These are phyloP conservation scores for Rhynchosporium agropyri DNA, from an alignment of 2,329 filamentous ascomycete species.

Conservation along the genomic window DNA sequence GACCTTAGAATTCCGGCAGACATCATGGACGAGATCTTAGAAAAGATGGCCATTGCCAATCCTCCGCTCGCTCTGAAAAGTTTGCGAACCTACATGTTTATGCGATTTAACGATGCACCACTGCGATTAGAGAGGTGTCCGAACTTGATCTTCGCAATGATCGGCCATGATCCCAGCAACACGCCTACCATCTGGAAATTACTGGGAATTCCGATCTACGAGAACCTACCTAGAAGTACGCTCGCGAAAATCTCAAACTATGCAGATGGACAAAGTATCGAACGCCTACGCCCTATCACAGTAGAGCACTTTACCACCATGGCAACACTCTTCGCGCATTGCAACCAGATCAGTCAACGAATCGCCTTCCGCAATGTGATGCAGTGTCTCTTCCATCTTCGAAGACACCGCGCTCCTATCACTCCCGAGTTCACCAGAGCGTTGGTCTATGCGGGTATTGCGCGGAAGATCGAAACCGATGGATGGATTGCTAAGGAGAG, in stretches of 20 bases:
- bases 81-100: conserved; percentile 21
- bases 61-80: conserved; percentile 20
- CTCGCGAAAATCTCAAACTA: conserved; percentile 7
- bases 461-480: conserved; percentile 28
- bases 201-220: conserved; percentile 30
- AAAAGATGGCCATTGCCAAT: conserved; percentile 25
- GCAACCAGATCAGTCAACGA: conserved; percentile 21
- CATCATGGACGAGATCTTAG: conserved; percentile 21
- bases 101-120: conserved; percentile 9
- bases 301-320: conserved; percentile 34
- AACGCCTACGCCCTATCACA: conserved; percentile 23
- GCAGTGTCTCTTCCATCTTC: conserved; percentile 36
- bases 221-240: conserved; percentile 3
- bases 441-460: conserved; percentile 33
- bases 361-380: conserved; percentile 37
- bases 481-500: conserved; percentile 31
- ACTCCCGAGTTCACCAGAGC: conserved; percentile 32
- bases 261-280: not conserved
- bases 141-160: conserved; percentile 31
- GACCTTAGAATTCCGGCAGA: conserved; percentile 22
- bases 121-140: conserved; percentile 26
- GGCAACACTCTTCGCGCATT: conserved; percentile 37
- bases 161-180: conserved; percentile 24
- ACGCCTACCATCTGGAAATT: conserved; percentile 31
- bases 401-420: conserved; percentile 29